A percentile compares a stretch with the other conserved stretches of the same genome.
Evolutionary conservation across 2,329 filamentous ascomycete genomes (phyloP).

Genomic region (Aspergillus unguis): DNA sequence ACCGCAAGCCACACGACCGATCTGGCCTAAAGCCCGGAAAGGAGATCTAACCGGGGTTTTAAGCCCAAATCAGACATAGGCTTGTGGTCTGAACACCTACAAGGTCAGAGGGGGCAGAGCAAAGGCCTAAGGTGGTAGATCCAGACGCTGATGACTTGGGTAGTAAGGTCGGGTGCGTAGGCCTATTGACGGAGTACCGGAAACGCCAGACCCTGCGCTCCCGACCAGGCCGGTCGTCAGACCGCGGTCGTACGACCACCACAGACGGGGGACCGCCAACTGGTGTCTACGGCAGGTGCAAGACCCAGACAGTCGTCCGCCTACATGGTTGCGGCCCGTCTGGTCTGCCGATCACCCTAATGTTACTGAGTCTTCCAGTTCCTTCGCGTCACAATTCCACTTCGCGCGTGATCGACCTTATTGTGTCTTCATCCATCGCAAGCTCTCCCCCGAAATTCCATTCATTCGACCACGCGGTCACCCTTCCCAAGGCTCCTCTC

Average conservation of each 20-base stretch:
- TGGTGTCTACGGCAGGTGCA: background rate
- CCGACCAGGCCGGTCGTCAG: no score
- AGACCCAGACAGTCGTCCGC: background rate
- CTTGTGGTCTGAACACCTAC: background rate
- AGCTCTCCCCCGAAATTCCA: background rate
- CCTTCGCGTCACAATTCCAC: no score
- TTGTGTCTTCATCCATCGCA: background rate
- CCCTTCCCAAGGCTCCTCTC: conserved; percentile 26
- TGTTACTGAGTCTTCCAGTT: background rate
- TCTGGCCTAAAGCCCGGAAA: background rate
- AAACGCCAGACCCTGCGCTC: no score
- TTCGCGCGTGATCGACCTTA: background rate
- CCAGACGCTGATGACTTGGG: no score
- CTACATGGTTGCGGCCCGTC: background rate
- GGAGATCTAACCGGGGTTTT: background rate
- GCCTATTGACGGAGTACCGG: no score
- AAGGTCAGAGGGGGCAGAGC: background rate
- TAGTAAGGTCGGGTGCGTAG: no score
- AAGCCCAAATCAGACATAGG: background rate
- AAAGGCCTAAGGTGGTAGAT: background rate
- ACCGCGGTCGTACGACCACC: no score
- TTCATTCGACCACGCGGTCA: no score
- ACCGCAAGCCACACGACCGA: no score
- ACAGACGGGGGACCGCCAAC: background rate
- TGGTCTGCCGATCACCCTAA: background rate